Conservation (phyloP, 257 asterid species). For the Plantago major region DNA sequence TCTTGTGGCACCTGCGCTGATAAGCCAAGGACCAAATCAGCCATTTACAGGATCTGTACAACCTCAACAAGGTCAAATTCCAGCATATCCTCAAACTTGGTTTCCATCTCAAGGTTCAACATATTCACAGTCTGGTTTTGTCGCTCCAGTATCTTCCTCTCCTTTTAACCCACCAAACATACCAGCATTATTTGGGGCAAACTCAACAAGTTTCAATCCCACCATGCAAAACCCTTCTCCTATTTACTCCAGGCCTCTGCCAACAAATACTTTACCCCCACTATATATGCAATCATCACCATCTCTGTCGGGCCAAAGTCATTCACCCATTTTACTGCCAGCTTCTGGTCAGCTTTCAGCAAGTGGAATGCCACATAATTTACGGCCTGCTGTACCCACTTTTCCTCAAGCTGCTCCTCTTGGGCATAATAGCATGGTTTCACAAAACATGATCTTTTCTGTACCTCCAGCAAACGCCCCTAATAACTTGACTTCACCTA, state of each 20-base stretch:
- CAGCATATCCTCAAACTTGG: constrained; percentile 58
- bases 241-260: constrained; percentile 36
- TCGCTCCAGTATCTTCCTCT: constrained; percentile 32
- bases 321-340: constrained; percentile 30
- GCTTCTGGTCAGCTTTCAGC: constrained; percentile 25
- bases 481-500: constrained; percentile 31
- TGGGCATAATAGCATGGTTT: constrained; percentile 30
- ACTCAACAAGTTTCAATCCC: constrained; percentile 46
- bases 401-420: constrained; percentile 25
- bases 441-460: constrained; percentile 29
- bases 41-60: constrained; percentile 35
- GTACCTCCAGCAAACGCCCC: constrained; percentile 28
- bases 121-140: constrained; percentile 30
- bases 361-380: constrained; percentile 31
- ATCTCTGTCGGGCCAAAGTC: constrained; percentile 39
- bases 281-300: constrained; percentile 35
- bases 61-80: constrained; percentile 45
- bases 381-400: constrained; percentile 33
- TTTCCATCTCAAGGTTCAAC: constrained; percentile 39
- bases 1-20: constrained; percentile 20
- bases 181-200: constrained; percentile 45
- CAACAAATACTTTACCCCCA: constrained; percentile 32
- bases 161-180: constrained; percentile 33
- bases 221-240: constrained; percentile 42
- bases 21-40: constrained; percentile 44